Conservation (phyloP, 1,139 yeast genomes). For the Pneumocystis wakefieldiae region DNA sequence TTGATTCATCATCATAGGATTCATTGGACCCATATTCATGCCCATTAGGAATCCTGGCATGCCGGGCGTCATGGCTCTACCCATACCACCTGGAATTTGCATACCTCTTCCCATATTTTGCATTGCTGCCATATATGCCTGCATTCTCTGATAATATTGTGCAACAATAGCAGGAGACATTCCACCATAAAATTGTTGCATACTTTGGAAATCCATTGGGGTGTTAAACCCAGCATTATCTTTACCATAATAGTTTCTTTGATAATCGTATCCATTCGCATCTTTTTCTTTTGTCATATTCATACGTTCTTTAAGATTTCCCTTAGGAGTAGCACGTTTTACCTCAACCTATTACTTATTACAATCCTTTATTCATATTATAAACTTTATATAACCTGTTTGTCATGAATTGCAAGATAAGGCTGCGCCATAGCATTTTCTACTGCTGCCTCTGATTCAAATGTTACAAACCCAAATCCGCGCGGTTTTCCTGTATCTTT, state of each 20-base stretch:
- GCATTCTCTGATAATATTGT: constrained; percentile 78
- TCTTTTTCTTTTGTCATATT: not conserved
- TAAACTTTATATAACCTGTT: constrained; percentile 19
- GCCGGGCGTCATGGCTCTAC: not conserved
- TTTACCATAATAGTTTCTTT: constrained; percentile 12
- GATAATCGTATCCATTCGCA: constrained; percentile 8
- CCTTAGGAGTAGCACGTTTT: constrained; percentile 95
- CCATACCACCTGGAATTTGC: constrained; percentile 25
- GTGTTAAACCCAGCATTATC: constrained; percentile 7
- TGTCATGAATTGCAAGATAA: constrained; percentile 15
- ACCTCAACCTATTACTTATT: constrained; percentile 70
- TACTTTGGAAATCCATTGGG: constrained; percentile 7
- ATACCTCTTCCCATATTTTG: constrained; percentile 26
- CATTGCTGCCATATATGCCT: constrained; percentile 55
- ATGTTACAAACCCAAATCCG: constrained; percentile 96
- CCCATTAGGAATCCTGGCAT: constrained; percentile 5
- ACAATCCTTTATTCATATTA: not conserved
- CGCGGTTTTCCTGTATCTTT: constrained; percentile 95
- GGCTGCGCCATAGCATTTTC: constrained; percentile 59
- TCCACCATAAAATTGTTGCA: constrained; percentile 31
- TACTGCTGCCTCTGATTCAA: constrained; percentile 90
- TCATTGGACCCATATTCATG: constrained; percentile 15
- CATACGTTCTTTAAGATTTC: constrained; percentile 18
- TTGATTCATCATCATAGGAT: constrained; percentile 28
- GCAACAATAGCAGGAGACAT: constrained; percentile 76